Percentiles rank a stretch among this genome's conserved stretches.
phyloP scores from a whole-genome alignment of 2,329 filamentous ascomycete genomes.

The Elsinoe perseae region DNA sequence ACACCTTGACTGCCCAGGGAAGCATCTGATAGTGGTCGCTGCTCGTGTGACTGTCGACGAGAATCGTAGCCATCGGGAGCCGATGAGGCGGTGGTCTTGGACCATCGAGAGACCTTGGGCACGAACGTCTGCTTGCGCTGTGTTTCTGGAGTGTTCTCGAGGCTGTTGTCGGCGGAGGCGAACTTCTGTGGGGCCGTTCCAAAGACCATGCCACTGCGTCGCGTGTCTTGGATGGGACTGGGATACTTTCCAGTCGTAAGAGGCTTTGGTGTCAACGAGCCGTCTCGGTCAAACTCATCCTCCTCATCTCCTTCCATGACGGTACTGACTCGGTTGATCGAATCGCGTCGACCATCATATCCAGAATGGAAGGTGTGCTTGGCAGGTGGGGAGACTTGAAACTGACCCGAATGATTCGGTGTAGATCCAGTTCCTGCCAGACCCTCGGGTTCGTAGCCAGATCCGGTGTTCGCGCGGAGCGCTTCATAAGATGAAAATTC shows the following conservation, averaged over 20 bases:
- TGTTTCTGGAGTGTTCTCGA: constrained; percentile 76
- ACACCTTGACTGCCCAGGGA: constrained; percentile 46
- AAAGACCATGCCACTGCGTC: constrained; percentile 31
- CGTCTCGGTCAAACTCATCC: constrained; percentile 43
- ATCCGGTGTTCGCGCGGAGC: constrained; percentile 59
- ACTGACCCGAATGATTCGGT: constrained; percentile 49
- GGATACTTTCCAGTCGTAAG: constrained; percentile 26
- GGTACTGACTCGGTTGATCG: constrained; percentile 80
- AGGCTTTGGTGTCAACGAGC: constrained; percentile 49
- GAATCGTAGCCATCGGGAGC: constrained; percentile 63
- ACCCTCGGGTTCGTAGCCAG: constrained; percentile 76
- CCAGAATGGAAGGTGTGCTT: constrained; percentile 40
- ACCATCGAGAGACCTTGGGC: constrained; percentile 95
- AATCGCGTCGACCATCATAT: constrained; percentile 47
- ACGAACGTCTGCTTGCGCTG: constrained; percentile 83
- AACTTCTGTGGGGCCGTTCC: constrained; percentile 50
- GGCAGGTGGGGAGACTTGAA: constrained; percentile 21
- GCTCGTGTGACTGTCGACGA: constrained; percentile 53
- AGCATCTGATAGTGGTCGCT: constrained; percentile 54
- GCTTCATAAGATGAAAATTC: constrained; percentile 64
- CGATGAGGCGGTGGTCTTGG: constrained; percentile 87
- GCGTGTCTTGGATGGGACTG: constrained; percentile 52
- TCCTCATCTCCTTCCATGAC: constrained; percentile 80
- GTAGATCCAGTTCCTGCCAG: constrained; percentile 67
- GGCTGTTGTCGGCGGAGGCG: constrained; percentile 32